Base-by-base conservation (phyloP, 2,329 filamentous ascomycete genomes). In the Dactylellina haptotyla region DNA sequence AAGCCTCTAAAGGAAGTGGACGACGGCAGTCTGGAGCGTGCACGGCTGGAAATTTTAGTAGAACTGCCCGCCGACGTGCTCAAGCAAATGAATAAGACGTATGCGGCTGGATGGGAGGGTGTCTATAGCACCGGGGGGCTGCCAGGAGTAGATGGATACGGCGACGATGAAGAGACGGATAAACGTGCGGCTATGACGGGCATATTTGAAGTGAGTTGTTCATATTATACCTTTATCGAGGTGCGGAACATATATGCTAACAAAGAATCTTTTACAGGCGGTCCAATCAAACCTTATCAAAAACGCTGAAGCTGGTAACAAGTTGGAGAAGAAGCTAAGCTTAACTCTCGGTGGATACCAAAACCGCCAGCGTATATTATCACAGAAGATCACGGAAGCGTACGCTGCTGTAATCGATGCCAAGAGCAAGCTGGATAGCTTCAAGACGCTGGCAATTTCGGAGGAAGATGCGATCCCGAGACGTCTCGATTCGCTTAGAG, bases 301-400 rank as follows among this genome's bases (percentile, higher is more conserved):
- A 1, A 88, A 88, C 0, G 95, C 93, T 1, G 89, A 94, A 77
- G 86, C 89, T 66, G 91, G 91, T 61, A 92, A 92, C 79, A 96
- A 94, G 81, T 84, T 96, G 0, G 93, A 98, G 82, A 97, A 97
- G 86, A 97, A 95, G 82, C 86, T 99, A n/a, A 85, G 85, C 0
- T 84, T 96, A 61, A 89, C 95, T 78, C 87, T 96, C 1, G 93
- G 93, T 23, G 95, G 95, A 12, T 99, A 99, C 82, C 89, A 93
- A 80, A 89, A 93, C 77, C 90, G 95, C 30, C 88, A 92, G 32
- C 93, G 93, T 81, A 88, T 87, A 77, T 85, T 99, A 25, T 87
- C 88, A 20, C 86, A 88, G 72, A 98, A 97, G 83, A 91, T 96
- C 75, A 81, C 82, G 16, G 90, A 93, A 76, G 91, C 92, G 0